Evolutionary conservation across 352 stramenopile species (phyloP).

Genomic region (Globisporangium alternatum): DNA sequence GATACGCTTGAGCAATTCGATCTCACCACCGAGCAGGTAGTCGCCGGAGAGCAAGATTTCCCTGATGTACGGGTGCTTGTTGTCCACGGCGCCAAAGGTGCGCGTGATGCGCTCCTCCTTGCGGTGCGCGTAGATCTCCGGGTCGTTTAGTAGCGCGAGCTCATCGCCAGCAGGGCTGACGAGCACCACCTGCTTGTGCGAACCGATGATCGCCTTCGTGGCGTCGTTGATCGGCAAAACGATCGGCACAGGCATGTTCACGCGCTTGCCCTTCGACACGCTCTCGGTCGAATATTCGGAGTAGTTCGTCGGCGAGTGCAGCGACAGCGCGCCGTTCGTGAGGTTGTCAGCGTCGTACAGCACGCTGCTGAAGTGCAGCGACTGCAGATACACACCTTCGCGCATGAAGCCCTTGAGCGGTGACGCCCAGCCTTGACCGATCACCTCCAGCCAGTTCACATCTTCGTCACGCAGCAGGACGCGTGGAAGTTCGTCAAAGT

Average conservation of each 20-base stretch:
- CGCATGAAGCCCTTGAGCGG: slow-evolving; percentile 97
- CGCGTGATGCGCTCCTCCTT: slow-evolving; percentile 98
- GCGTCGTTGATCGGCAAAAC: slow-evolving; percentile 93
- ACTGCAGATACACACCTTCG: slow-evolving; percentile 95
- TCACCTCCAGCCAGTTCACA: slow-evolving; percentile 97
- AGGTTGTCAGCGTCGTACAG: slow-evolving; percentile 96
- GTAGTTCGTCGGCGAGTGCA: slow-evolving; percentile 91
- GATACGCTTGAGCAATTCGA: slow-evolving; percentile 94
- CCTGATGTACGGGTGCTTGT: slow-evolving; percentile 95
- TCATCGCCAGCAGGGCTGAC: slow-evolving; percentile 93
- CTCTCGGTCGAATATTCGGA: slow-evolving; percentile 85
- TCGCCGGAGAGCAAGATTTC: slow-evolving; percentile 95
- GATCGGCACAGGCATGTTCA: slow-evolving; percentile 97
- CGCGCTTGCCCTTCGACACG: slow-evolving; percentile 81
- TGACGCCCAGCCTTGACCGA: slow-evolving; percentile 96
- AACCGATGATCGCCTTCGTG: slow-evolving; percentile 89
- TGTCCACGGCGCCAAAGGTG: slow-evolving; percentile 96
- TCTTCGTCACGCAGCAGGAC: slow-evolving; percentile 97
- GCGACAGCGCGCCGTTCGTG: slow-evolving; percentile 76
- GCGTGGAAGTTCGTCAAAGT: slow-evolving; percentile 75
- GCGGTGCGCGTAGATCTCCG: slow-evolving; percentile 95
- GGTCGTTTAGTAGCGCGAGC: slow-evolving; percentile 91
- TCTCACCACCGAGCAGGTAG: slow-evolving; percentile 95
- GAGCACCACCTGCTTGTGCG: slow-evolving; percentile 85
- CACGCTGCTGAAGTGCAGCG: slow-evolving; percentile 96